Evolutionary conservation across 331 rosid species (phyloP), one percentile per base, ranked within the genome.

Genomic region (Ulmus americana): DNA sequence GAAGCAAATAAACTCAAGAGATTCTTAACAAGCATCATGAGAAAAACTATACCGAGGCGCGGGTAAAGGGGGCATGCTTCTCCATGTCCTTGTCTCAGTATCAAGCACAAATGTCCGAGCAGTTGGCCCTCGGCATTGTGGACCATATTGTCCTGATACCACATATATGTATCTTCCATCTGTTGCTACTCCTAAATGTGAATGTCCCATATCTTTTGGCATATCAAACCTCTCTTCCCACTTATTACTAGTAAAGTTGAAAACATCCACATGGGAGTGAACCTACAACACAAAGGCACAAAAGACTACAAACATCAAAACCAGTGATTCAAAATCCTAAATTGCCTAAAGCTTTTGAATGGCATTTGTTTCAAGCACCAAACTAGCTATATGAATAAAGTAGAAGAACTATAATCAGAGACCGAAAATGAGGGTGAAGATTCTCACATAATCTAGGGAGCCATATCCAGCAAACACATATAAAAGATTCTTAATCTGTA

Each of bases 161-260:
- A 86, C 84, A 71, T 83, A 91, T 44, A 86, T 74, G 80, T 80
- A 88, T 77, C 96, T 91, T 61, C 92, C 90, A 84, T 91, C 97
- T 71, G 84, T 80, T 38, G 84, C 82, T 50, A 86, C 78, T 62
- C 97, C 97, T 79, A 88, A 80, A 85, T 91, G 96, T n/a, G 97
- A 91, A 77, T 88, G 64, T 50, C 79, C 97, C 97, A 91, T 86
- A 40, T 88, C 95, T 77, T 84, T 80, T 55, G 97, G 96, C 75
- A 72, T 84, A 61, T 80, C 71, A 74, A 91, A 75, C 64, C 63
- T 76, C 22, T 70, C 94, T 16, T 61, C 76, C 97, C 96, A 84
- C 52, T 64, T 78, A 71, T 84, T 82, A 68, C 53, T 67, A 28
- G 64, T 75, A 68, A 91, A 86, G 76, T 91, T 79, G 74, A 65